phyloP scores from a whole-genome alignment of 495 filamentous ascomycete genomes.

The Neurospora sp. region DNA sequence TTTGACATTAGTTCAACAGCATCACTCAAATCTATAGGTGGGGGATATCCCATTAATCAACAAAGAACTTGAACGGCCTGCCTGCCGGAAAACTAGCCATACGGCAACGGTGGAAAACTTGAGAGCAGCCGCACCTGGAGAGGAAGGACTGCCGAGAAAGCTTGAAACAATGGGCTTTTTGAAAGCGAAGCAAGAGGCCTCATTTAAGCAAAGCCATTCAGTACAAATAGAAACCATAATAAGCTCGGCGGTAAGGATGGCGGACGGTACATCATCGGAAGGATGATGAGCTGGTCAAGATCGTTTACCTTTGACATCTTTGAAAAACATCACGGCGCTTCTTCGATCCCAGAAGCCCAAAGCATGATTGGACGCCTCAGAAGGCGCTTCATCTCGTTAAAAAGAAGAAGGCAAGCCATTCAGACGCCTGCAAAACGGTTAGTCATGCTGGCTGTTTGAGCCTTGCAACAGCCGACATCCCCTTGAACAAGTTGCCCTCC shows the following conservation, averaged over 20 bases:
- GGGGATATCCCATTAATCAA: no score
- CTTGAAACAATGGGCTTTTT: background rate
- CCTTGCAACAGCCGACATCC: slow-evolving; percentile 9
- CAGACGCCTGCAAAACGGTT: slow-evolving; percentile 3
- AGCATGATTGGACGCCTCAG: slow-evolving; percentile 15
- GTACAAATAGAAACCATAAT: background rate
- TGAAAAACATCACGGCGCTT: background rate
- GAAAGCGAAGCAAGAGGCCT: background rate
- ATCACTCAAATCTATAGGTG: no score
- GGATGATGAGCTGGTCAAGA: background rate
- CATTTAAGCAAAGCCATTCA: background rate
- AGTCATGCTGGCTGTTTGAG: slow-evolving; percentile 7
- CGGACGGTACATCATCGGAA: background rate
- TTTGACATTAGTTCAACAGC: no score
- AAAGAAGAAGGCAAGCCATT: slow-evolving; percentile 5
- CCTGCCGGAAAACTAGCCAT: background rate
- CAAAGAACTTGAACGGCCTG: no score
- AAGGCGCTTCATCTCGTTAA: slow-evolving; percentile 11
- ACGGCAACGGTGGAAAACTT: background rate
- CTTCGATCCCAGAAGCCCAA: background rate
- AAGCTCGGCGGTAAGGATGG: background rate
- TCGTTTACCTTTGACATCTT: background rate
- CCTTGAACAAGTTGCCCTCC: background rate
- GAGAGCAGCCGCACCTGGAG: background rate
- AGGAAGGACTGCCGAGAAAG: background rate